phyloP scores from a whole-genome alignment of 2,329 filamentous ascomycete genomes.

The Teratosphaeria destructans region DNA sequence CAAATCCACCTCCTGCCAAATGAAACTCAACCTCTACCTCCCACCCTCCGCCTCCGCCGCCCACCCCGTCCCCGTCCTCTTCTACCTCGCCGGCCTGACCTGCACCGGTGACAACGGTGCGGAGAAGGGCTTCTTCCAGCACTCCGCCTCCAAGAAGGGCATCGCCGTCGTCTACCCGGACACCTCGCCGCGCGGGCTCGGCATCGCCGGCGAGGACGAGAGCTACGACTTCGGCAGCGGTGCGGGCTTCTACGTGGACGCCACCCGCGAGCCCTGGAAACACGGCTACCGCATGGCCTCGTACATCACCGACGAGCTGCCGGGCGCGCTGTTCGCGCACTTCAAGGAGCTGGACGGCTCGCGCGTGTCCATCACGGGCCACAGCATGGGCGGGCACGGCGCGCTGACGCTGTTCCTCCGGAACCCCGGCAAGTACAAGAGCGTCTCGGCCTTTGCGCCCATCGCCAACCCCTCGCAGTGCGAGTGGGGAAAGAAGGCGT shows the following conservation, averaged over 20 bases:
- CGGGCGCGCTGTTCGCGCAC: slow-evolving; percentile 57
- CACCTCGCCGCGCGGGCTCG: slow-evolving; percentile 76
- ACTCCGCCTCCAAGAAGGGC: slow-evolving; percentile 64
- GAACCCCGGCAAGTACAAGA: slow-evolving; percentile 82
- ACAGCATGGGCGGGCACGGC: slow-evolving; percentile 96
- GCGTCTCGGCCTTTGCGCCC: slow-evolving; percentile 80
- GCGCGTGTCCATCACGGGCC: slow-evolving; percentile 76
- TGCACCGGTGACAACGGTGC: slow-evolving; percentile 79
- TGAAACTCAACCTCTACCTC: slow-evolving; percentile 87
- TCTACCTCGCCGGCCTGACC: slow-evolving; percentile 89
- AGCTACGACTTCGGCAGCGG: slow-evolving; percentile 84
- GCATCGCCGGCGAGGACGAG: slow-evolving; percentile 76
- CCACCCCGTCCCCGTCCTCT: slow-evolving; percentile 67
- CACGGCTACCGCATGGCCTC: slow-evolving; percentile 87
- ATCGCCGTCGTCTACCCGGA: slow-evolving; percentile 94
- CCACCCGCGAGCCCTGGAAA: slow-evolving; percentile 62
- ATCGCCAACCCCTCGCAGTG: slow-evolving; percentile 78
- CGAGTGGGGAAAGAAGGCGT: slow-evolving; percentile 94
- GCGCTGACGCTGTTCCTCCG: slow-evolving; percentile 86
- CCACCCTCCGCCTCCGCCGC: slow-evolving; percentile 57
- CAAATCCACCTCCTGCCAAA: slow-evolving; percentile 67
- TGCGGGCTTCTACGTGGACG: slow-evolving; percentile 91
- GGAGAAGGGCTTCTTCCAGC: slow-evolving; percentile 82
- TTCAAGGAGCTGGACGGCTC: slow-evolving; percentile 60
- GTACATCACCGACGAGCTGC: slow-evolving; percentile 86